Evolutionary conservation across 768 basidiomycete species (phyloP).

Genomic region (Leccinum broughii): DNA sequence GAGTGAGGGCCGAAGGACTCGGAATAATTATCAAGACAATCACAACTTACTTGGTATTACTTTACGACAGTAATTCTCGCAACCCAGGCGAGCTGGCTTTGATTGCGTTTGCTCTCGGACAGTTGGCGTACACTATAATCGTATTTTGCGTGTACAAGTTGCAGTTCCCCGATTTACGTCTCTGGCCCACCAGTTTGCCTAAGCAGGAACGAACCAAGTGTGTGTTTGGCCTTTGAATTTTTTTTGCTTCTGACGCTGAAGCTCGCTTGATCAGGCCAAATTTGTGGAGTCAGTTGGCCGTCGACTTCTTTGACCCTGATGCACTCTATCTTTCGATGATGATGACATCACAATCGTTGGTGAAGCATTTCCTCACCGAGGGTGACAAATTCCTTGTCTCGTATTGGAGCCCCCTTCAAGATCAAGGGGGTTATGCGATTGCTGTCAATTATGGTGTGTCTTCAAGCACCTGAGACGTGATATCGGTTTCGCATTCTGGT

Average conservation of each 20-base stretch:
- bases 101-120: slow-evolving; percentile 84
- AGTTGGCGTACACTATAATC: slow-evolving; percentile 66
- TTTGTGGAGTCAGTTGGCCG: slow-evolving; percentile 7
- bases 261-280: slow-evolving; percentile 2
- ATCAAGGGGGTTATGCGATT: slow-evolving; percentile 94
- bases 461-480: background rate
- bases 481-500: slow-evolving; percentile 2
- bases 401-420: slow-evolving; percentile 75
- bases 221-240: slow-evolving; percentile 5
- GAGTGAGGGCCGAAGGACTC: slow-evolving; percentile 84
- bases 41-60: slow-evolving; percentile 65
- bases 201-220: slow-evolving; percentile 22
- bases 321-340: slow-evolving; percentile 68
- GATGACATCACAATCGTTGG: slow-evolving; percentile 84
- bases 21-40: slow-evolving; percentile 77
- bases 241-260: background rate
- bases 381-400: slow-evolving; percentile 92
- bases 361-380: slow-evolving; percentile 96
- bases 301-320: slow-evolving; percentile 44
- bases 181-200: slow-evolving; percentile 35
- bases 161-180: slow-evolving; percentile 36
- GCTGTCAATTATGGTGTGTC: slow-evolving; percentile 90
- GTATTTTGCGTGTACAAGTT: slow-evolving; percentile 58
- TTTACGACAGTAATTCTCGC: slow-evolving; percentile 43
- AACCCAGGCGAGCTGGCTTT: slow-evolving; percentile 53